Percentiles rank a stretch among this genome's conserved stretches.
These are phyloP conservation scores for Nosema granulosis DNA, from an alignment of 371 early-diverging fungal genomes.

Conservation along the genomic window DNA sequence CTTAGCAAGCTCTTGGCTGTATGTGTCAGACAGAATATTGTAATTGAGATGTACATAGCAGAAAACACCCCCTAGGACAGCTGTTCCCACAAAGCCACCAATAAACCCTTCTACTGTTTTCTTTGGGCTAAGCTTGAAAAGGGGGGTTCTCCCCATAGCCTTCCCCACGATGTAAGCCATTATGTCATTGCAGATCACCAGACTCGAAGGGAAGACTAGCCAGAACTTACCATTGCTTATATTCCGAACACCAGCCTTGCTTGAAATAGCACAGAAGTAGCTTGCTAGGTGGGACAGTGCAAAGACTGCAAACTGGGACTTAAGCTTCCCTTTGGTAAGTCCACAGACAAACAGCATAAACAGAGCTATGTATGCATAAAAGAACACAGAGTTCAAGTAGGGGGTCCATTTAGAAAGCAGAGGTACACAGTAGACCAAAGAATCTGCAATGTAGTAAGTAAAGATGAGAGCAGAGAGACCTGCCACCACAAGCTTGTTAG, in stretches of 20 bases:
- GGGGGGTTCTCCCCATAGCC: slow-evolving; percentile 82
- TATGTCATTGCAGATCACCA: slow-evolving; percentile 94
- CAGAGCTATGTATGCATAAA: slow-evolving; percentile 67
- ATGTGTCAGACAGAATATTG: slow-evolving; percentile 17
- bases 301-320: slow-evolving; percentile 83
- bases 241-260: slow-evolving; percentile 85
- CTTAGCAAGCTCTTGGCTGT: background rate
- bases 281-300: slow-evolving; percentile 89
- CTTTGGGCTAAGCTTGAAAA: slow-evolving; percentile 88
- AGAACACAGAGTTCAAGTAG: background rate
- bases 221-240: slow-evolving; percentile 92
- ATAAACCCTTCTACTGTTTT: slow-evolving; percentile 99
- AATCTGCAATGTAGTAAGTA: slow-evolving; percentile 35
- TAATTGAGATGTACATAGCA: slow-evolving; percentile 53
- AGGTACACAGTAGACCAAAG: slow-evolving; percentile 2
- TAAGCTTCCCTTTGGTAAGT: slow-evolving; percentile 74
- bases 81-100: slow-evolving; percentile 80
- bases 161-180: slow-evolving; percentile 91
- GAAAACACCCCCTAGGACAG: slow-evolving; percentile 76
- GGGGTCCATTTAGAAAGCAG: background rate
- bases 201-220: slow-evolving; percentile 78
- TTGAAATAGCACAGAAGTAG: slow-evolving; percentile 76
- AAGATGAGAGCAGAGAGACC: background rate
- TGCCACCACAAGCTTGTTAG: background rate
- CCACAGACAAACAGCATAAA: slow-evolving; percentile 84